A percentile compares a stretch with the other conserved stretches of the same genome.
Conservation (phyloP, 1,139 yeast species). For the Geotrichum phurueaensis region DNA sequence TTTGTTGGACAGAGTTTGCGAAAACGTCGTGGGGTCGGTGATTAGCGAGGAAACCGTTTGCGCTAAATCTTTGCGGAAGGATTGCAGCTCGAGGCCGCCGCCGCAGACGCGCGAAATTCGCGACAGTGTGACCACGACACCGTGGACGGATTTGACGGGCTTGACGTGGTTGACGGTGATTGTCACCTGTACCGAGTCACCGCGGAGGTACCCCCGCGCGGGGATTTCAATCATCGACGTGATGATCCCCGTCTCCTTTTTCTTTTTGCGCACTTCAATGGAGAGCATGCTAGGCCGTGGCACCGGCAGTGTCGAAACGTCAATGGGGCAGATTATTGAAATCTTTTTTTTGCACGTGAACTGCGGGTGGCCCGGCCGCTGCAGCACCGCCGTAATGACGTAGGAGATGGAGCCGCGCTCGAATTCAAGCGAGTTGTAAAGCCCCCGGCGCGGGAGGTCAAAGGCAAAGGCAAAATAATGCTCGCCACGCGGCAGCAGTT, state of each 20-base stretch:
- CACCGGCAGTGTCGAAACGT: slow-evolving; percentile 58
- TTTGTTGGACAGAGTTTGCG: slow-evolving; percentile 55
- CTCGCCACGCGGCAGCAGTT: slow-evolving; percentile 48
- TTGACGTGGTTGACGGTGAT: slow-evolving; percentile 63
- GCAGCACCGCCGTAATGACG: slow-evolving; percentile 52
- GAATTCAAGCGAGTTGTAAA: slow-evolving; percentile 71
- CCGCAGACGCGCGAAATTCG: slow-evolving; percentile 76
- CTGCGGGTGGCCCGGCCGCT: slow-evolving; percentile 29
- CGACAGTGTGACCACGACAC: slow-evolving; percentile 72
- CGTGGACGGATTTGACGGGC: slow-evolving; percentile 64
- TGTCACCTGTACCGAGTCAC: slow-evolving; percentile 71
- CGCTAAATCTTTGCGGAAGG: slow-evolving; percentile 77
- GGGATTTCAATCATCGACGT: slow-evolving; percentile 52
- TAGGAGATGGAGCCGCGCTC: slow-evolving; percentile 82
- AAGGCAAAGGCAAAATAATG: slow-evolving; percentile 84
- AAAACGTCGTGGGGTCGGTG: slow-evolving; percentile 60
- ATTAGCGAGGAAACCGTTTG: slow-evolving; percentile 76
- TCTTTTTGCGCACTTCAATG: slow-evolving; percentile 43
- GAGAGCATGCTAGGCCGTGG: slow-evolving; percentile 63
- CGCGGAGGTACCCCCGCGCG: slow-evolving; percentile 66
- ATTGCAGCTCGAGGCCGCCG: slow-evolving; percentile 46
- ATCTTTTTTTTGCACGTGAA: slow-evolving; percentile 41
- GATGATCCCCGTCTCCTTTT: slow-evolving; percentile 30
- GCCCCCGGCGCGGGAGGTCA: slow-evolving; percentile 62
- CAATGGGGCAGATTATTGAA: slow-evolving; percentile 64